phyloP scores from a whole-genome alignment of 2,329 filamentous ascomycete species.

The Phaeosphaeria sp. region DNA sequence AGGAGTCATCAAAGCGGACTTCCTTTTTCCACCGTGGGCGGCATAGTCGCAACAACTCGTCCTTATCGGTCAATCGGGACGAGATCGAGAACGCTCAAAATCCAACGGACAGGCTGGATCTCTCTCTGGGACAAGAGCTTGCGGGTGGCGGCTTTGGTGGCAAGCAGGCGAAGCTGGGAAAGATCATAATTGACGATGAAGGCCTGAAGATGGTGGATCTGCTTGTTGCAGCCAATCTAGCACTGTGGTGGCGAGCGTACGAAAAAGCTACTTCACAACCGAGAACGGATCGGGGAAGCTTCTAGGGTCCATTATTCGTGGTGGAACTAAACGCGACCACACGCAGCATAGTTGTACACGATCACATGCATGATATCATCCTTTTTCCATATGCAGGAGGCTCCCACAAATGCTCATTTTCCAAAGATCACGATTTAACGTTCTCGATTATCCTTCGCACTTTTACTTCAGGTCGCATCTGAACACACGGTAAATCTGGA shows the following conservation, averaged over 20 bases:
- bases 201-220: constrained; percentile 96
- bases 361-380: too few relatives aligned
- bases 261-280: constrained; percentile 53
- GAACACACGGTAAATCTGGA: too few relatives aligned
- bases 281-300: constrained; percentile 10
- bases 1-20: constrained; percentile 39
- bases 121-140: constrained; percentile 79
- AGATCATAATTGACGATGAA: constrained; percentile 86
- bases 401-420: too few relatives aligned
- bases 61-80: constrained; percentile 25
- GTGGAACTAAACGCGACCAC: too few relatives aligned
- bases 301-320: neutral
- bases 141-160: constrained; percentile 87
- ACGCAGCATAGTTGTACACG: too few relatives aligned
- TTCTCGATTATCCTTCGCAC: too few relatives aligned
- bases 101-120: constrained; percentile 64
- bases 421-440: too few relatives aligned
- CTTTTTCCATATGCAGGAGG: too few relatives aligned
- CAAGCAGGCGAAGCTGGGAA: constrained; percentile 89
- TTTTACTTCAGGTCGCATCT: too few relatives aligned
- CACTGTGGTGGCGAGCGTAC: constrained; percentile 92
- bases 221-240: constrained; percentile 87
- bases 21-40: constrained; percentile 44
- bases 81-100: constrained; percentile 27
- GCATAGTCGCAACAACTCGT: constrained; percentile 38